These are phyloP conservation scores for Saussurea involucrata DNA, from an alignment of 129 eudicot species.

Conservation along the genomic window DNA sequence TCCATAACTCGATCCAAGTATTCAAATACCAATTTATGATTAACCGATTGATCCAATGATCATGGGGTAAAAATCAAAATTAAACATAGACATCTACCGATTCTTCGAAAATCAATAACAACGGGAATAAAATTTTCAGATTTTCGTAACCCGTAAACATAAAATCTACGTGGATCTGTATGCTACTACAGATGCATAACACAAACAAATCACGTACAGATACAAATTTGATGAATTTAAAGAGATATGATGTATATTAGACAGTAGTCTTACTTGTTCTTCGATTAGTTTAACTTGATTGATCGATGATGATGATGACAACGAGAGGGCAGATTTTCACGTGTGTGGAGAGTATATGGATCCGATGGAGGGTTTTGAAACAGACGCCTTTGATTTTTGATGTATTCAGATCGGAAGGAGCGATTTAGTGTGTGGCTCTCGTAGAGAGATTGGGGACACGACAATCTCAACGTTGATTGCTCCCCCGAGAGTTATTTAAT, in stretches of 20 bases:
- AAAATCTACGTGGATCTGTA: slow-evolving; percentile 16
- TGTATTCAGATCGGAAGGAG: slow-evolving; percentile 6
- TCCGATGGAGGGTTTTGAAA: slow-evolving; percentile 31
- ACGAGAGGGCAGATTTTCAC: neutral
- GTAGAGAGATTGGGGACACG: slow-evolving; percentile 24
- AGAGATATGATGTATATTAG: neutral
- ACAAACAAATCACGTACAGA: neutral
- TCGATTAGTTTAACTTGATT: slow-evolving; percentile 2
- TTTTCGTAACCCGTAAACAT: neutral
- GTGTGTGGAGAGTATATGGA: neutral
- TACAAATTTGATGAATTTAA: neutral
- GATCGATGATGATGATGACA: neutral
- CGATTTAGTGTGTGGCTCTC: slow-evolving; percentile 23
- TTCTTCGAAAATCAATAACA: neutral
- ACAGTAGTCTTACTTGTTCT: slow-evolving; percentile 21
- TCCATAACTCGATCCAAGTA: slow-evolving; percentile 16
- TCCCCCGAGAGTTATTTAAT: neutral
- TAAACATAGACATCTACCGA: slow-evolving; percentile 1
- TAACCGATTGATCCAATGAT: slow-evolving; percentile 8
- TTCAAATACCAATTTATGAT: neutral
- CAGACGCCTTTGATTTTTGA: neutral
- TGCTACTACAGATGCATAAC: neutral
- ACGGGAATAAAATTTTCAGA: neutral
- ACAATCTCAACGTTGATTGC: slow-evolving; percentile 12
- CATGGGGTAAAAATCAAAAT: neutral